These are phyloP conservation scores for Acer negundo DNA, from an alignment of 345 rosid genomes.

Conservation along the genomic window DNA sequence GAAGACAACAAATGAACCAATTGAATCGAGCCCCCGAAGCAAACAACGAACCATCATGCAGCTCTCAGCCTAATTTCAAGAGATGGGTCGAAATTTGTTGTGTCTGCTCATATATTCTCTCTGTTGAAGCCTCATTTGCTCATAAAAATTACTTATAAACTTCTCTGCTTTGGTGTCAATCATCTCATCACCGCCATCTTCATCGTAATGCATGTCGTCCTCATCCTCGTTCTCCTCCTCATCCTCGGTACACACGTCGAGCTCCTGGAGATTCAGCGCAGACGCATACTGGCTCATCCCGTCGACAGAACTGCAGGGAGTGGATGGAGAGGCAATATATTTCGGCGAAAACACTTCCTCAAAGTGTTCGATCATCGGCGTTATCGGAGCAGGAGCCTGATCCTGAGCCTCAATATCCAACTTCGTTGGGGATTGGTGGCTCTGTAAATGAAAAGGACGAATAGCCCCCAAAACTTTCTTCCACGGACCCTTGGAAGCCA, in stretches of 20 bases:
- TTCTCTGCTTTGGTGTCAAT: conserved; percentile 75
- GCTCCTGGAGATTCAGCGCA: conserved; percentile 45
- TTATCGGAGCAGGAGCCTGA: not conserved
- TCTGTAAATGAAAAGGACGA: conserved; percentile 44
- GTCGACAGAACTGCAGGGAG: conserved; percentile 14
- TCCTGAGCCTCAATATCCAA: not conserved
- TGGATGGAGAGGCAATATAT: conserved; percentile 7
- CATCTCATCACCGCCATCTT: conserved; percentile 54
- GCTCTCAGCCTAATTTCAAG: not conserved
- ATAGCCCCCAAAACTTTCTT: conserved; percentile 48
- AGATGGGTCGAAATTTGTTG: not conserved
- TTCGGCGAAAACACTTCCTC: conserved; percentile 34
- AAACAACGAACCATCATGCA: not conserved
- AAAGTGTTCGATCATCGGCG: conserved; percentile 5
- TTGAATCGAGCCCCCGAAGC: no score
- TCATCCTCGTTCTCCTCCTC: conserved; percentile 16
- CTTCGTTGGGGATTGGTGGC: conserved; percentile 34
- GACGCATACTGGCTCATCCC: conserved; percentile 50
- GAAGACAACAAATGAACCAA: no score
- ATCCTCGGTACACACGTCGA: conserved; percentile 24
- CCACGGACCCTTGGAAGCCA: conserved; percentile 32
- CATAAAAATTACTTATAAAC: conserved; percentile 60
- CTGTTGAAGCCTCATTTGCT: conserved; percentile 57
- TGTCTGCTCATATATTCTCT: not conserved
- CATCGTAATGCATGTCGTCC: conserved; percentile 18